These are phyloP conservation scores for Diddensiella transvaalensis DNA, from an alignment of 805 yeast genomes.

Conservation along the genomic window DNA sequence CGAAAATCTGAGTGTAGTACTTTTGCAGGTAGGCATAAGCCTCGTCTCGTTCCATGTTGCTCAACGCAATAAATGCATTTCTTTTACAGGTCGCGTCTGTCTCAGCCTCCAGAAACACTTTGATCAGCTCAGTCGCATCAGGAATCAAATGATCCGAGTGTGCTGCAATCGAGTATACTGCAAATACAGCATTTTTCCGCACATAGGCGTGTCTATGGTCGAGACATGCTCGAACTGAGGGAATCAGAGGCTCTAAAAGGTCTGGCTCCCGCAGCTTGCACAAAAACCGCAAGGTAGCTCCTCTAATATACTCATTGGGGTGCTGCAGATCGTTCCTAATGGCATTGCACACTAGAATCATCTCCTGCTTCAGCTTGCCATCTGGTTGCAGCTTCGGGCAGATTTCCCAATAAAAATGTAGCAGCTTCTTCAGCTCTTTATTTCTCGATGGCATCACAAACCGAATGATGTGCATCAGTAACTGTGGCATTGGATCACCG, in stretches of 20 bases:
- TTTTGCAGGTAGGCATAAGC: slow-evolving; percentile 81
- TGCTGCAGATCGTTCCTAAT: slow-evolving; percentile 96
- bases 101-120: slow-evolving; percentile 71
- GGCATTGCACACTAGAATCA: slow-evolving; percentile 97
- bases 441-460: slow-evolving; percentile 94
- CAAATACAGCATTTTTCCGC: slow-evolving; percentile 93
- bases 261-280: slow-evolving; percentile 90
- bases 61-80: slow-evolving; percentile 87
- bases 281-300: slow-evolving; percentile 88
- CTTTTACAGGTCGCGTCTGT: slow-evolving; percentile 92
- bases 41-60: slow-evolving; percentile 76
- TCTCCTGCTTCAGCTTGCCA: slow-evolving; percentile 94
- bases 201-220: slow-evolving; percentile 98
- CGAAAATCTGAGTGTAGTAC: slow-evolving; percentile 53
- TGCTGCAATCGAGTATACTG: slow-evolving; percentile 75
- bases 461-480: slow-evolving; percentile 94
- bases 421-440: slow-evolving; percentile 85
- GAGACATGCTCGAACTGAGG: slow-evolving; percentile 83
- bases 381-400: slow-evolving; percentile 86
- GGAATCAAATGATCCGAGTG: slow-evolving; percentile 87
- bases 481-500: slow-evolving; percentile 88
- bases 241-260: slow-evolving; percentile 90
- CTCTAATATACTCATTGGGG: slow-evolving; percentile 95
- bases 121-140: slow-evolving; percentile 86
- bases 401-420: slow-evolving; percentile 96